Evolutionary conservation across 2,329 filamentous ascomycete species (phyloP), one percentile per base, ranked within the genome.

Genomic region (Hypoxylon sp.): DNA sequence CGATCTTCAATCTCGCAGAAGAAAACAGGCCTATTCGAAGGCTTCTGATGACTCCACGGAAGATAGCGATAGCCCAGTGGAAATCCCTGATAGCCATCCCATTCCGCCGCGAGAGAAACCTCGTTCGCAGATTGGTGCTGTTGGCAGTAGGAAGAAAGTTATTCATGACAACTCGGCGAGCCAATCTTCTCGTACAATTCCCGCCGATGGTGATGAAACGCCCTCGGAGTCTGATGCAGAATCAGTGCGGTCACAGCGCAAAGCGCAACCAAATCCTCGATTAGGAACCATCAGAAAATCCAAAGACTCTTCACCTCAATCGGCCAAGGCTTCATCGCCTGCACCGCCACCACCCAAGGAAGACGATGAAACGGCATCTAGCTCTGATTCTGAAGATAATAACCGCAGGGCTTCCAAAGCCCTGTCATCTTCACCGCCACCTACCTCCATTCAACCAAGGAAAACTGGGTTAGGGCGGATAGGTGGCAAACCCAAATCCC

Each of bases 171-270:
- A 63, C 9, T 54, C 69, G 9, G 44, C 65, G 6, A 74, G 70
- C 46, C 76, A 73, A 33, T 73, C 75, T 47, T 75, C 76, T 31
- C 67, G 33, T 9, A 76, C 73, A 19, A 11, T 74, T 17, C 65
- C 65, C 29, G 50, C 53, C 3, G 72, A 75, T 11, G 70, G 73
- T 10, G 75, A 78, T 47, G 74, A 77, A 51, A 78, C 77, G 1
- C 73, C 70, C 37, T 77, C 77, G 0, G 77, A 77, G 14, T 75
- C 77, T 11, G 76, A 77, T 52, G 56, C 72, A 51, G 72, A 72
- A 54, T 52, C 71, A 51, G 64, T 72, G 66, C 52, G 60, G 55
- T 51, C 72, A 61, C 61, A 56, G 63, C 48, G 65, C 6, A 61
- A 37, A 26, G 69, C 56, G n/a, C 56, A 61, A 29, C 11, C 67